Conservation (phyloP, 225 moss, liverwort and hornwort genomes). For the Thuidium tamariscinum region DNA sequence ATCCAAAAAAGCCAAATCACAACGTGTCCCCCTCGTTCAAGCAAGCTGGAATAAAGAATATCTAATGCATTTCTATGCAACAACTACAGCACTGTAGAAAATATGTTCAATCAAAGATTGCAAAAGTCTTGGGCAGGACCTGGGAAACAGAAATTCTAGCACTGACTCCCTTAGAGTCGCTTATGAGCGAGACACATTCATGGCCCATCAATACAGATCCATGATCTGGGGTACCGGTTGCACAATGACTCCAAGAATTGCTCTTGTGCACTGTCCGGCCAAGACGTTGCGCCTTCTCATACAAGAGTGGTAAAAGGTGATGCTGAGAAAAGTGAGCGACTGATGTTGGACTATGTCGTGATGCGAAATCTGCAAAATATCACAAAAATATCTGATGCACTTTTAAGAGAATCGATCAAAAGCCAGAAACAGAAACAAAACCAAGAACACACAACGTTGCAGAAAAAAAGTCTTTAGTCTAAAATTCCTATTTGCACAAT, state of each 20-base stretch:
- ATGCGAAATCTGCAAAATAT: conserved; percentile 35
- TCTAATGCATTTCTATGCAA: not conserved
- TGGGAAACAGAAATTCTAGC: conserved; percentile 35
- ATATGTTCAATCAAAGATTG: not conserved
- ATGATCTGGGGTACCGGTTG: not conserved
- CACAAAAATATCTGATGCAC: not conserved
- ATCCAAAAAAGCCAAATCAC: not conserved
- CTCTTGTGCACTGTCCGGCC: conserved; percentile 10
- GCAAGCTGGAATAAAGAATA: not conserved
- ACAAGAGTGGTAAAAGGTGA: conserved; percentile 69
- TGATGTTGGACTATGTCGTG: conserved; percentile 63
- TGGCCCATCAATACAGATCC: conserved; percentile 56
- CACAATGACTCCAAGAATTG: not conserved
- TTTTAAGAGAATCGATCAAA: not conserved
- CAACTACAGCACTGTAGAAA: not conserved
- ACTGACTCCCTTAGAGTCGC: conserved; percentile 24
- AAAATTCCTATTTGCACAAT: not conserved
- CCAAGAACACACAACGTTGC: not conserved
- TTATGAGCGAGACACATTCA: conserved; percentile 51
- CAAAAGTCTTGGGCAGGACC: not conserved
- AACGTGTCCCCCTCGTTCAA: not conserved
- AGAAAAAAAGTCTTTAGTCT: not conserved
- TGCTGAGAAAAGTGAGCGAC: conserved; percentile 91
- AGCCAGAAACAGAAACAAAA: not conserved
- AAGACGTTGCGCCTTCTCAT: conserved; percentile 53